A percentile compares a stretch with the other conserved stretches of the same genome.
Conservation (phyloP, 192 early-diverging fungal genomes). For the Podila epigama region DNA sequence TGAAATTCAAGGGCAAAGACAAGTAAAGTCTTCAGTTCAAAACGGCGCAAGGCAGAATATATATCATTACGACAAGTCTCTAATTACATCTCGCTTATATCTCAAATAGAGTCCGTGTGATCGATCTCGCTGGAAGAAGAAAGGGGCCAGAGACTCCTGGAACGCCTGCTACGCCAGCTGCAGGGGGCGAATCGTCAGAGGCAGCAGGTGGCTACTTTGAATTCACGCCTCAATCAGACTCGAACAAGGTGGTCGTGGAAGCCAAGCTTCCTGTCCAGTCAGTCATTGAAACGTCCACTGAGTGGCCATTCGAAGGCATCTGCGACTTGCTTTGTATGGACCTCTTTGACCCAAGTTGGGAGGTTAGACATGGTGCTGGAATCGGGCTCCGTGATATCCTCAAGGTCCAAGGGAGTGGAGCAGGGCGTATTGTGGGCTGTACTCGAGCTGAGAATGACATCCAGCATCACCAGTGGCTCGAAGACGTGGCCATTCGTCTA, state of each 20-base stretch:
- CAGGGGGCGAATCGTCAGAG: constrained; percentile 9
- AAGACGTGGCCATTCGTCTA: constrained; percentile 89
- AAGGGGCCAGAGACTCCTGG: constrained; percentile 40
- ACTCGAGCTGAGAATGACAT: constrained; percentile 61
- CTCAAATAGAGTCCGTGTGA: constrained; percentile 54
- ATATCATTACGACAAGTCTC: too few species aligned
- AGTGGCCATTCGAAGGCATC: constrained; percentile 66
- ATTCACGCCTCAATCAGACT: constrained; percentile 66
- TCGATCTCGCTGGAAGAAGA: constrained; percentile 41
- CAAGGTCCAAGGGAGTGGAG: constrained; percentile 84
- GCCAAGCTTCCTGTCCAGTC: constrained; percentile 60
- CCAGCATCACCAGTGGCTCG: constrained; percentile 81
- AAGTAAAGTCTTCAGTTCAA: constrained; percentile 55
- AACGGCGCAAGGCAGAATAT: too few species aligned
- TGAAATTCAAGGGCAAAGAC: constrained; percentile 76
- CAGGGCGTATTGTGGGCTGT: constrained; percentile 73
- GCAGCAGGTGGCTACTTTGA: constrained; percentile 57
- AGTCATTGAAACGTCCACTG: constrained; percentile 42
- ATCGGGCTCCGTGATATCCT: constrained; percentile 92
- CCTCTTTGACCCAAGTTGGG: constrained; percentile 82
- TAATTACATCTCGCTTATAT: too few species aligned
- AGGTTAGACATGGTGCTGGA: constrained; percentile 94
- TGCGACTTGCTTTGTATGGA: constrained; percentile 66
- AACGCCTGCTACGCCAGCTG: constrained; percentile 20
- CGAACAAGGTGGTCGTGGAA: constrained; percentile 73